Base-by-base conservation (phyloP, 2,329 filamentous ascomycete genomes). In the Ceratocystis ficicola region DNA sequence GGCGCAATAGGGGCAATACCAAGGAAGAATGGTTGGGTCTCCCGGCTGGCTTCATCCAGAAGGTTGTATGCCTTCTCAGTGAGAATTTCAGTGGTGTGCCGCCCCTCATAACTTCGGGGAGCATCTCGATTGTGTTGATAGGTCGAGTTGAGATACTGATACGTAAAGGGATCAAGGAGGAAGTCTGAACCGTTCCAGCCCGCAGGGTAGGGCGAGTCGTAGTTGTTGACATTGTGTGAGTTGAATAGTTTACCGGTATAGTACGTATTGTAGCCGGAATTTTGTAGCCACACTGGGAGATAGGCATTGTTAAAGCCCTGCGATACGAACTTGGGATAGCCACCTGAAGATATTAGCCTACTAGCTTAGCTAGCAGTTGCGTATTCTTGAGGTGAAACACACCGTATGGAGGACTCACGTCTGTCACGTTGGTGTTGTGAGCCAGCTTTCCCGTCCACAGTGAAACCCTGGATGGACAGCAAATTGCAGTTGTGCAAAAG, bases 141-240 rank as follows among this genome's bases (percentile, higher is more conserved):
- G 3, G 80, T 85, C 1, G 82, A 77, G 71, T 89, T 88, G 30
- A 84, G 77, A 71, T 89, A 90, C 32, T 81, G 77, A 70, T 89
- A 89, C 0, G 86, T 89, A 69, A 79, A 81, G 0, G 86, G 86
- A 68, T 89, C 85, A 1, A 88, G 75, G 1, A 87, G 75, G 69
- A 86, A 79, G 62, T 76, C 73, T 0, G 82, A 84, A 0, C 77
- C 77, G 32, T 78, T 85, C 76, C 81, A 87, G 1, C 84, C 85
- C 1, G 76, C 77, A 0, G 80, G 76, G 64, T 76, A 78, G 0
- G 84, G 79, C 15, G 76, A 75, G 67, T 81, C 70, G 69, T 81
- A 83, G 69, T 81, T 83, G 7, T 74, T 70, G 0, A 78, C 69
- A 0, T 76, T 78, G 70, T 82, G 79, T 0, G 76, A 72, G 68